Evolutionary conservation across 73 alveolate species (phyloP), one percentile per base, ranked within the genome.

Genomic region (Stentor coeruleus): DNA sequence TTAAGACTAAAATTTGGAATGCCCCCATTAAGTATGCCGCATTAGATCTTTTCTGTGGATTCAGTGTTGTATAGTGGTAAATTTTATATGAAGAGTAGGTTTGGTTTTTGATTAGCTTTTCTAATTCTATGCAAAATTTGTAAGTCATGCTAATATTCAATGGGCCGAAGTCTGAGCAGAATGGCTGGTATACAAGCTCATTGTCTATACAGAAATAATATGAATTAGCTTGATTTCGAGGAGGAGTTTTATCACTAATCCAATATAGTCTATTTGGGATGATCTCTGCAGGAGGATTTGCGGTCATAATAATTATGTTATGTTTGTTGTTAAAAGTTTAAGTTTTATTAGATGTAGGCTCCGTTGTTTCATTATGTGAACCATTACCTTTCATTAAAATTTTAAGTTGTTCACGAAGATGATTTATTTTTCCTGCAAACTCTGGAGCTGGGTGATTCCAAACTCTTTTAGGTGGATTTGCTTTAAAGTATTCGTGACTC

Each of bases 11-110:
- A 40, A 95, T 93, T 91, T 94, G 81, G 84, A 88, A 96, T 37
- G 97, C 95, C 11, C 99, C 98, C 95, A 96, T 95, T 37, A 96
- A 84, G 83, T 81, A 89, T 28, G 94, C 94, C 30, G 97, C 98
- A 83, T 91, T 92, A 33, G 98, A 95, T 81, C 90, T 88, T 77
- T 89, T 91, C 14, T 84, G 88, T 58, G 55, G 89, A 74, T 88
- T 90, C 30, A 86, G 93, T 3, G 93, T 57, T 3, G 96, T 86
- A 85, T 92, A 87, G 87, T 93, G 98, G 76, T 79, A 92, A n/a
- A 92, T 91, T 73, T 84, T 92, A 81, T 86, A 80, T 38, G 66
- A 58, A 15, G 88, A 40, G 74, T 59, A 89, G 33, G 76, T 37
- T 3, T 84, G 85, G 66, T 83, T 86, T 57, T 74, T 74, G 85